phyloP scores from a whole-genome alignment of 192 early-diverging fungal species.

The Coemansia sp. region DNA sequence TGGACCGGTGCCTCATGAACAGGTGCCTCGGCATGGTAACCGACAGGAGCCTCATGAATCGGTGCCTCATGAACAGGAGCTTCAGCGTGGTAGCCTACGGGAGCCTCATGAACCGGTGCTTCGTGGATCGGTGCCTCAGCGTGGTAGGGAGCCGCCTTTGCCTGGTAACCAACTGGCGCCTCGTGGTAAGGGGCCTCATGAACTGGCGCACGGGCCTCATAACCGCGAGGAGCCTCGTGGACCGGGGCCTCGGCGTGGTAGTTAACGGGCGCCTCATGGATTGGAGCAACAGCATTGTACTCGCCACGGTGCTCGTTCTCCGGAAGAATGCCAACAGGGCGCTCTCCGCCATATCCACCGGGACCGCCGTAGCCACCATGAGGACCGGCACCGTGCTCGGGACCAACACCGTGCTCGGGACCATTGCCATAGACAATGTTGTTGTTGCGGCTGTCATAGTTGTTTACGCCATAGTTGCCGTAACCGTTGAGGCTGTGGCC shows the following conservation, averaged over 20 bases:
- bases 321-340: constrained; percentile 2
- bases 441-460: constrained; percentile 15
- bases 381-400: background rate
- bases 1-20: too few species aligned
- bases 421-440: constrained; percentile 6
- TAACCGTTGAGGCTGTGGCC: background rate
- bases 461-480: constrained; percentile 2
- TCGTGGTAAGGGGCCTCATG: constrained; percentile 1
- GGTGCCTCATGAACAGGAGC: constrained; percentile 2
- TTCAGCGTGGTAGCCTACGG: background rate
- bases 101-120: background rate
- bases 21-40: too few species aligned
- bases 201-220: background rate
- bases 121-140: background rate
- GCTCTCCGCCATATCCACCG: constrained; percentile 6
- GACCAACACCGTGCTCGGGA: constrained; percentile 1
- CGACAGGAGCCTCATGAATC: constrained; percentile 8
- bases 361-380: too few species aligned
- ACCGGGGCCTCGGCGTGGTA: constrained; percentile 9
- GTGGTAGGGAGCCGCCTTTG: background rate
- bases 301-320: constrained; percentile 9
- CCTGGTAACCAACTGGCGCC: constrained; percentile 1
- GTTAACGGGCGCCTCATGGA: background rate
- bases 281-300: background rate
- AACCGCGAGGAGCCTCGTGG: background rate